Conservation (phyloP, 2,329 filamentous ascomycete species). For the Alternaria angustiovoidea region DNA sequence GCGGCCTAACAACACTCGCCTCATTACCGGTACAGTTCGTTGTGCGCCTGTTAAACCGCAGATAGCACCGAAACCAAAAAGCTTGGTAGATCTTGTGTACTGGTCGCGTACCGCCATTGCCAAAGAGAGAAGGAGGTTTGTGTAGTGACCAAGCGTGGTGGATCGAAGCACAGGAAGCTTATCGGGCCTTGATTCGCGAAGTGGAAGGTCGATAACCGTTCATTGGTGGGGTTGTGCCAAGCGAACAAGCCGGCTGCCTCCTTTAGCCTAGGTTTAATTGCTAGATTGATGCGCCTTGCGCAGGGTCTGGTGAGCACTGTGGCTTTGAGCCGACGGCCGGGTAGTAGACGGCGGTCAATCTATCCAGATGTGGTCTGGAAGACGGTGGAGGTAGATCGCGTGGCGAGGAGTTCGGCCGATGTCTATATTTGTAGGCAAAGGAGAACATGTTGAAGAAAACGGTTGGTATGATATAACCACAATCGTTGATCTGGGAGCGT, state of each 20-base stretch:
- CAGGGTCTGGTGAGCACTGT: background rate
- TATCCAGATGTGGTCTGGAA: background rate
- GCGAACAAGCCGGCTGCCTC: background rate
- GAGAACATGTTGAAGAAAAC: background rate
- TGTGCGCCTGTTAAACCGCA: background rate
- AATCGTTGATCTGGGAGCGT: background rate
- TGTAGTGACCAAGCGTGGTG: constrained; percentile 2
- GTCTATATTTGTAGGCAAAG: background rate
- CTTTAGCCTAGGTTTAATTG: constrained; percentile 6
- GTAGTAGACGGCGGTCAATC: background rate
- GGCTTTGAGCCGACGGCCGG: background rate
- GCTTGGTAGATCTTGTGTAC: constrained; percentile 2
- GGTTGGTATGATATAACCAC: background rate
- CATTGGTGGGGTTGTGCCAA: background rate
- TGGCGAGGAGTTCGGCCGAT: background rate
- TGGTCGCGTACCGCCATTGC: background rate
- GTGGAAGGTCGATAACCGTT: constrained; percentile 1
- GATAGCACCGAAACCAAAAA: background rate
- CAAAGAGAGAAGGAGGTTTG: constrained; percentile 4
- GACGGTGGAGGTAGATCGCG: background rate
- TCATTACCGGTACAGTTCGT: background rate
- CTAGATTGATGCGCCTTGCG: background rate
- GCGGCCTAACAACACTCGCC: background rate
- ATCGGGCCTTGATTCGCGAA: constrained; percentile 6
- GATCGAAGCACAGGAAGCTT: constrained; percentile 6